Evolutionary conservation across 2,329 filamentous ascomycete genomes (phyloP).

Genomic region (Beauveria medogensis): DNA sequence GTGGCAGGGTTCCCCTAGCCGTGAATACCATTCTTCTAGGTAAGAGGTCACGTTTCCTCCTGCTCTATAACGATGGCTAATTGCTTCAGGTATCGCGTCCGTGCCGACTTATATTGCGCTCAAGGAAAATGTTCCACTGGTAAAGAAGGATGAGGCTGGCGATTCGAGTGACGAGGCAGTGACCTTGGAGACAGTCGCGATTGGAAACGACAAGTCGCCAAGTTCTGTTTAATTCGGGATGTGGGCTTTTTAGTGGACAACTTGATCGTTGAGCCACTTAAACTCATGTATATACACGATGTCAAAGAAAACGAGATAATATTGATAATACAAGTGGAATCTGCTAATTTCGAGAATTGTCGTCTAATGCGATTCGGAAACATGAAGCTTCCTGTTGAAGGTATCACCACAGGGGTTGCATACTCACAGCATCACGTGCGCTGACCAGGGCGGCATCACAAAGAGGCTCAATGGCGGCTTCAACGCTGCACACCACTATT

Average conservation of each 20-base stretch:
- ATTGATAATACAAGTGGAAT: neutral
- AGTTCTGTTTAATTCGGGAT: neutral
- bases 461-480: neutral
- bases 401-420: slow-evolving; percentile 1
- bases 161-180: slow-evolving; percentile 3
- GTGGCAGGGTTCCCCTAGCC: slow-evolving; percentile 29
- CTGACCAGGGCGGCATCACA: neutral
- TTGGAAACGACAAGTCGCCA: neutral
- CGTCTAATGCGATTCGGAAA: neutral
- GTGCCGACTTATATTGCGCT: slow-evolving; percentile 24
- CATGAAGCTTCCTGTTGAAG: neutral
- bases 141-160: slow-evolving; percentile 8
- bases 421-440: slow-evolving; percentile 2
- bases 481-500: neutral
- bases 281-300: neutral
- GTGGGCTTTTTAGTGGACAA: too few species aligned
- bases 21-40: slow-evolving; percentile 32
- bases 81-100: slow-evolving; percentile 17
- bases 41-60: slow-evolving; percentile 14
- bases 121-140: slow-evolving; percentile 19
- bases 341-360: neutral
- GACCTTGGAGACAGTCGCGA: neutral
- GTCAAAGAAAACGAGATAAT: neutral
- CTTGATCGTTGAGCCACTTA: neutral
- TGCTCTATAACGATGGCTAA: neutral